These are phyloP conservation scores for Garcileccinum viscosum DNA, from an alignment of 1,284 basidiomycete species.

Conservation along the genomic window DNA sequence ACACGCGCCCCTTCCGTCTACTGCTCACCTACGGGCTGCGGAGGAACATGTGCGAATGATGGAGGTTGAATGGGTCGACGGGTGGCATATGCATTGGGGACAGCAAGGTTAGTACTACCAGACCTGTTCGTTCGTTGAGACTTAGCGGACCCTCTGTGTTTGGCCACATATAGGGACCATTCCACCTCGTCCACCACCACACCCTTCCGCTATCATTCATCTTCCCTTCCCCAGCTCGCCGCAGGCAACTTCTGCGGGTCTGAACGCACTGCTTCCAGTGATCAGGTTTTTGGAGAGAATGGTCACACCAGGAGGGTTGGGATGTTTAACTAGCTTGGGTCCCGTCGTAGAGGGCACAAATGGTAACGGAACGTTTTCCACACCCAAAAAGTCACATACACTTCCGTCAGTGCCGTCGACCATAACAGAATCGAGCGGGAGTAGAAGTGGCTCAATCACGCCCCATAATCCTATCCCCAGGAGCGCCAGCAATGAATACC, in stretches of 20 bases:
- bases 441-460: constrained; percentile 1
- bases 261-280: background rate
- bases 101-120: background rate
- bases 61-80: constrained; percentile 2
- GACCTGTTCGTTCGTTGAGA: background rate
- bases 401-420: background rate
- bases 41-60: constrained; percentile 2
- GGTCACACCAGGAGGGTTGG: constrained; percentile 1
- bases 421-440: background rate
- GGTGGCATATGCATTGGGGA: constrained; percentile 1
- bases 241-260: background rate
- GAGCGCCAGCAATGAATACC: background rate
- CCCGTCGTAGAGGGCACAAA: background rate
- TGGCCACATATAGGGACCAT: background rate
- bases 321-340: constrained; percentile 1
- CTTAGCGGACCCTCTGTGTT: background rate
- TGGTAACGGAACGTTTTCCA: background rate
- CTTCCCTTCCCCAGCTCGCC: background rate
- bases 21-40: background rate
- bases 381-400: background rate
- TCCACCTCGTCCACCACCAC: background rate
- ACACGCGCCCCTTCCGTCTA: constrained; percentile 70
- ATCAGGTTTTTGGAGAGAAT: constrained; percentile 2
- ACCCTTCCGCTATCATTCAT: constrained; percentile 1
- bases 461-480: background rate